A percentile compares a stretch with the other conserved stretches of the same genome.
These are phyloP conservation scores for Chlamydomonas applanata DNA, from an alignment of 139 green algal species.

Conservation along the genomic window DNA sequence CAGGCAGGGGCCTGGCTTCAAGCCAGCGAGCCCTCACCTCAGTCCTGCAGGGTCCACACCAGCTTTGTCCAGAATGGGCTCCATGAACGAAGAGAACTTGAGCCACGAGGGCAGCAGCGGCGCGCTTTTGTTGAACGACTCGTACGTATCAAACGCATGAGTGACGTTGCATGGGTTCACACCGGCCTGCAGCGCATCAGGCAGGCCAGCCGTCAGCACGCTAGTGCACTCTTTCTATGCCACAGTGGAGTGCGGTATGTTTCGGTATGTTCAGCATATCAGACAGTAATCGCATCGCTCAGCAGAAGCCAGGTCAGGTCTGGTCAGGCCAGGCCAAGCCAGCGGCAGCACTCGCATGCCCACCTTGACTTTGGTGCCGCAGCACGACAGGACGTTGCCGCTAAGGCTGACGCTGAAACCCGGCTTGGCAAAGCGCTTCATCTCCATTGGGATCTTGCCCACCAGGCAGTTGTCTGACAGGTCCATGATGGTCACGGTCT, in stretches of 20 bases:
- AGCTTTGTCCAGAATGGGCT: not conserved
- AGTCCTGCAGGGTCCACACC: not conserved
- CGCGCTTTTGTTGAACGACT: not conserved
- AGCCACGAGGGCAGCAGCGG: not conserved
- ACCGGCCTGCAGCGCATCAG: too few species aligned
- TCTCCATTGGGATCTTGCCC: conserved; percentile 10
- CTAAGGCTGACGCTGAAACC: conserved; percentile 11
- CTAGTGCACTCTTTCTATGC: too few species aligned
- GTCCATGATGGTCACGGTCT: conserved; percentile 1
- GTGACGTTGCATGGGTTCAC: too few species aligned
- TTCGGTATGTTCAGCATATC: too few species aligned
- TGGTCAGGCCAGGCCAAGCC: too few species aligned
- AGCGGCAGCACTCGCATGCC: too few species aligned
- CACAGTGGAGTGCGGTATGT: too few species aligned
- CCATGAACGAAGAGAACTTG: not conserved
- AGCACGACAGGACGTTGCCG: conserved; percentile 18
- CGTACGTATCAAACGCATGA: too few species aligned
- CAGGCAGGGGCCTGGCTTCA: not conserved
- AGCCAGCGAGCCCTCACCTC: not conserved
- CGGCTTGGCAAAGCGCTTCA: conserved; percentile 3
- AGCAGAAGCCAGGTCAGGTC: too few species aligned
- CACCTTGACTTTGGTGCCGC: not conserved
- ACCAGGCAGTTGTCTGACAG: conserved; percentile 13
- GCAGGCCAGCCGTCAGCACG: too few species aligned
- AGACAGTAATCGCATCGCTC: too few species aligned